Evolutionary conservation across 192 early-diverging fungal genomes (phyloP), one percentile per base, ranked within the genome.

Genomic region (Geranomyces michiganensis): DNA sequence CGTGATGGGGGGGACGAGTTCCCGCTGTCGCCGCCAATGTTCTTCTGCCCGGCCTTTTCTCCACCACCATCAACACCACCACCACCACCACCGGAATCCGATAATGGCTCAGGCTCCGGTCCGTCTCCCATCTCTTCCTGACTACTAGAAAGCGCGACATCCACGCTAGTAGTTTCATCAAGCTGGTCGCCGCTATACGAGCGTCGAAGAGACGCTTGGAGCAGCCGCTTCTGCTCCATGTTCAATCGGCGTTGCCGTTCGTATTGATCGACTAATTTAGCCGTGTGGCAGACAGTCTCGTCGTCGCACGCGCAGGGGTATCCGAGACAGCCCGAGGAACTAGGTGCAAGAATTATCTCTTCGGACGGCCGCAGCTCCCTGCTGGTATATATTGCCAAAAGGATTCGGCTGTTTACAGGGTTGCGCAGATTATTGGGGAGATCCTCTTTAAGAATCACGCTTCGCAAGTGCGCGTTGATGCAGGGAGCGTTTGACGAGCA

Each of bases 231-330:
- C 19, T 24, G n/a, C n/a, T 53, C 51, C n/a, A n/a, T 53, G 15
- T 53, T 17, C 51, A 26, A 6, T 6, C 24, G 21, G 22, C 24
- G 58, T 32, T 60, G 27, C 22, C 55, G 14, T 30, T 64, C 71
- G 32, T 65, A 53, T 14, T 15, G 31, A 6, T 12, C 30, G 6
- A 65, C 36, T 10, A 22, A 33, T 41, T 73, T 53, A 21, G 48
- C 53, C 13, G 29, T 21, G 49, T 13, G 63, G 53, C 78, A 80
- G 22, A 26, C 67, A 24, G 53, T 68, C 19, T 27, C 44, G 24
- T 81, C 65, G n/a, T 69, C 46, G 55, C 79, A 80, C 1, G 71
- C 44, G 63, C 79, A 80, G 21, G 79, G 79, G 47, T 69, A 80
- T 32, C 45, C 67, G 0, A 80, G 21, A 21, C 61, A 68, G 6